Base-by-base conservation (phyloP, 2,329 filamentous ascomycete species). In the Trichoderma guizhouense region DNA sequence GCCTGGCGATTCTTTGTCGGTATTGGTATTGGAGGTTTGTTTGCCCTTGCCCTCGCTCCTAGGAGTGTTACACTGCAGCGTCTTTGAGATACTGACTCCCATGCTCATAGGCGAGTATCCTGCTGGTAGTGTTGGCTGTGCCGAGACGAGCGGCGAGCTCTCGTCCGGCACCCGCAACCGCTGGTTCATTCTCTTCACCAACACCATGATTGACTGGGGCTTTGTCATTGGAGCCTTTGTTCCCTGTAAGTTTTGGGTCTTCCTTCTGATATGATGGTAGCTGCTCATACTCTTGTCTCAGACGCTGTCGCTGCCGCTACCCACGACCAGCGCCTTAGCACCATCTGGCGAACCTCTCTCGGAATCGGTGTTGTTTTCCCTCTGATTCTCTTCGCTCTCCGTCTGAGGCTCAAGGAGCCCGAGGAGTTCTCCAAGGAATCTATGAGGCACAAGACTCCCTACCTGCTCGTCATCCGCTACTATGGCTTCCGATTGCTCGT, bases 181-280 rank as follows among this genome's bases (percentile, higher is more conserved):
- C 51, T 97, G 94, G 93, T 98, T 95, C 79, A 93, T 95, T 76
- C 86, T 97, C 74, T 97, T 96, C 81, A 97, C 93, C 61, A 97
- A 97, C 81, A 89, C 92, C 28, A 92, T 94, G 85, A 97, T 97
- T 73, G 93, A 97, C 78, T 88, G 82, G 78, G 94, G 93, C 1
- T 97, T 97, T 75, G 92, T 97, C 2, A 85, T 95, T 70, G 91
- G 93, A 9, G 91, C 93, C 0, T 89, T 97, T 73, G 89, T 96
- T 2, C 93, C 94, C 3, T 88, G 82, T 82, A 53, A 73, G 81
- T 76, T 43, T 43, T 28, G 5, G 26, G 26, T 28, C 26, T 5
- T 28, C 5, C 6, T 28, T 28, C 26, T 28, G 26, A 3, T 28
- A 28, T 39, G 26, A 30, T 43, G 61, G 18, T 3, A 28, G 9